Evolutionary conservation across 202 grass and related monocot genomes (phyloP).

Genomic region (Dendrocalamus latiflorus): DNA sequence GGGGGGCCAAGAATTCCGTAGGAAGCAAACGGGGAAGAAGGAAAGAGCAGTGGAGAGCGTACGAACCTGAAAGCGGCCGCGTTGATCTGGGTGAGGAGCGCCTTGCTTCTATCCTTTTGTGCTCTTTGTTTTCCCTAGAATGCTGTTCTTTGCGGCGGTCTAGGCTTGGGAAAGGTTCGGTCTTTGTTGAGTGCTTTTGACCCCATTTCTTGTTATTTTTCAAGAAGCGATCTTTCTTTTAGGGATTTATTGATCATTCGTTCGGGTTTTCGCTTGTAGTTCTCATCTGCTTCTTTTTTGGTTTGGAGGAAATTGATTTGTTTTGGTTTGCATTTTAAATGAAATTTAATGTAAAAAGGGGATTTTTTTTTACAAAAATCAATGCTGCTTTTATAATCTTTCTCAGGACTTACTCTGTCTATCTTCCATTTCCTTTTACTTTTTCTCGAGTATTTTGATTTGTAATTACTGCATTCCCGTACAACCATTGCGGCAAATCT

Average conservation of each 20-base stretch:
- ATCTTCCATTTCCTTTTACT: not conserved
- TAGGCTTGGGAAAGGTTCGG: conserved; percentile 5
- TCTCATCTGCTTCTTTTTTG: not conserved
- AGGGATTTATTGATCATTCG: no score
- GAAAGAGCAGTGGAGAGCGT: not conserved
- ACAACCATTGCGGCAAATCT: not conserved
- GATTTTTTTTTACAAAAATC: not conserved
- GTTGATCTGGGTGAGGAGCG: conserved; percentile 34
- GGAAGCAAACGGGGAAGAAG: not conserved
- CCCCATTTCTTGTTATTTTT: not conserved
- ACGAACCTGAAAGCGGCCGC: not conserved
- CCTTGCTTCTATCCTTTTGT: not conserved
- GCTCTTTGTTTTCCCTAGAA: not conserved
- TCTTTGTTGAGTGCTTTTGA: conserved; percentile 2
- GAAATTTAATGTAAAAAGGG: conserved; percentile 10
- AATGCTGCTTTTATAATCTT: conserved; percentile 7
- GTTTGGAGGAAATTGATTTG: not conserved
- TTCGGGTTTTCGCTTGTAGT: not conserved
- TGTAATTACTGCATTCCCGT: not conserved
- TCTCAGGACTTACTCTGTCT: not conserved
- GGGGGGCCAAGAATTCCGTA: not conserved
- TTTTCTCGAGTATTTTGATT: not conserved
- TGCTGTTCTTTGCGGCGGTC: not conserved
- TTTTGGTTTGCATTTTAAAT: not conserved
- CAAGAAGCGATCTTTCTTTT: not conserved